A percentile compares a stretch with the other conserved stretches of the same genome.
Evolutionary conservation across 2,329 filamentous ascomycete genomes (phyloP).

Genomic region (Lojkania enalia): DNA sequence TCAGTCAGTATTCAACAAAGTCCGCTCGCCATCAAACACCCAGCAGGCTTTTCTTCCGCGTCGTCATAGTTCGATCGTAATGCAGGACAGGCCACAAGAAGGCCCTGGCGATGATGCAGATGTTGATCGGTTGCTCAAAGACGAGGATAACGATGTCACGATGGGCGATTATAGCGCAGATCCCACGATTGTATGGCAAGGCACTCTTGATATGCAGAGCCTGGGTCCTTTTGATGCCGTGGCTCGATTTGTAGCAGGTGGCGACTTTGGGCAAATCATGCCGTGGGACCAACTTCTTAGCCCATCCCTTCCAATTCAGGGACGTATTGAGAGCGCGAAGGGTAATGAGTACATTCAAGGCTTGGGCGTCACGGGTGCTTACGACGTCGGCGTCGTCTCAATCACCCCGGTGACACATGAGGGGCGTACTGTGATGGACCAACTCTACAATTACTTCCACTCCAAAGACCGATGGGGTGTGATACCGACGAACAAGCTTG

Average conservation of each 20-base stretch:
- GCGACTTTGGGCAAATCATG: slow-evolving; percentile 68
- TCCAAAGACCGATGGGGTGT: slow-evolving; percentile 85
- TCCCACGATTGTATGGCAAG: slow-evolving; percentile 64
- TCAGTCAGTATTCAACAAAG: slow-evolving; percentile 80
- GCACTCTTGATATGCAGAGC: slow-evolving; percentile 64
- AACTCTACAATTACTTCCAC: slow-evolving; percentile 85
- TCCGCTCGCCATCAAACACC: slow-evolving; percentile 69
- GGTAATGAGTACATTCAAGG: slow-evolving; percentile 91
- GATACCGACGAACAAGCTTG: slow-evolving; percentile 53
- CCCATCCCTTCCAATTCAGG: slow-evolving; percentile 68
- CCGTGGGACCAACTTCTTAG: slow-evolving; percentile 80
- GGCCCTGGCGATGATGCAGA: slow-evolving; percentile 79
- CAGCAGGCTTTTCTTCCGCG: slow-evolving; percentile 51
- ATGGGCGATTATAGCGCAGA: slow-evolving; percentile 75
- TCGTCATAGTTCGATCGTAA: slow-evolving; percentile 55
- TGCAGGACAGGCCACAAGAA: slow-evolving; percentile 45
- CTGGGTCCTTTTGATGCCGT: slow-evolving; percentile 74
- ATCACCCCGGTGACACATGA: slow-evolving; percentile 65
- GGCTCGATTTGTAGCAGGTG: slow-evolving; percentile 84
- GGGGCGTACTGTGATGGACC: slow-evolving; percentile 65
- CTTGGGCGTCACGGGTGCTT: slow-evolving; percentile 77
- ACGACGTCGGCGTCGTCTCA: slow-evolving; percentile 81
- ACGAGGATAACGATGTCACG: slow-evolving; percentile 76
- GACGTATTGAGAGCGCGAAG: slow-evolving; percentile 77
- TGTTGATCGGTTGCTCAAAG: slow-evolving; percentile 84